Base-by-base conservation (phyloP, 2,329 filamentous ascomycete genomes). In the Alternaria hordeiaustralica region DNA sequence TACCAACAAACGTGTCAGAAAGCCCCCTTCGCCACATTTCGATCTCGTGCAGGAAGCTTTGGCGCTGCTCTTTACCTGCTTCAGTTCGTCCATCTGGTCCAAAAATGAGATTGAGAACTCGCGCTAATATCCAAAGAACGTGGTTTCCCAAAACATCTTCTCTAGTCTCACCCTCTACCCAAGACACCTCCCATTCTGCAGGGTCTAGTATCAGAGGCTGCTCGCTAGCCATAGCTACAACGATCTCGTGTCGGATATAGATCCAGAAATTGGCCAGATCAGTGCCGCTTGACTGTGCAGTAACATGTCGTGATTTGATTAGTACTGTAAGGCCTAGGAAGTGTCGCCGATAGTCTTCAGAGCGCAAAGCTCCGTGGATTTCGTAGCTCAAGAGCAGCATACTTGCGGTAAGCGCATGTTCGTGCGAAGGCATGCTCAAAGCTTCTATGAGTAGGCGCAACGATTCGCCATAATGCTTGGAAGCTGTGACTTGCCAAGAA, bases 211-310 rank as follows among this genome's bases (percentile, higher is more conserved):
- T 56, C 21, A 78, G 62, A 3, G 75, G 75, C 45, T 68, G 66
- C 45, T 77, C 76, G 25, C 65, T 77, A 7, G 72, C 62, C 55
- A 79, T 61, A 3, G 78, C 75, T 4, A 79, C 69, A 4, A 69
- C 71, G 46, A 79, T 75, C 55, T 78, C 75, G 54, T 78, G 76
- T 11, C 75, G 59, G 9, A 74, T 64, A 50, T 78, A 78, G 25
- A 79, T 74, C 76, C 77, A 79, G 60, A 79, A 79, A 18, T 76
- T 78, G 7, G 77, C 78, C 13, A 68, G 64, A 50, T 77, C 73
- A 10, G 72, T 73, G 1, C 75, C 76, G 1, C 53, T 65, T 10
- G 73, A 75, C 20, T 72, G 70, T 12, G 76, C 77, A 21, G 65
- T 74, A 20, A 78, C 74, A 13, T 65, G 63, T 12, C 73, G 70